These are phyloP conservation scores for Lathyrus aphaca DNA, from an alignment of 306 rosid genomes.

Conservation along the genomic window DNA sequence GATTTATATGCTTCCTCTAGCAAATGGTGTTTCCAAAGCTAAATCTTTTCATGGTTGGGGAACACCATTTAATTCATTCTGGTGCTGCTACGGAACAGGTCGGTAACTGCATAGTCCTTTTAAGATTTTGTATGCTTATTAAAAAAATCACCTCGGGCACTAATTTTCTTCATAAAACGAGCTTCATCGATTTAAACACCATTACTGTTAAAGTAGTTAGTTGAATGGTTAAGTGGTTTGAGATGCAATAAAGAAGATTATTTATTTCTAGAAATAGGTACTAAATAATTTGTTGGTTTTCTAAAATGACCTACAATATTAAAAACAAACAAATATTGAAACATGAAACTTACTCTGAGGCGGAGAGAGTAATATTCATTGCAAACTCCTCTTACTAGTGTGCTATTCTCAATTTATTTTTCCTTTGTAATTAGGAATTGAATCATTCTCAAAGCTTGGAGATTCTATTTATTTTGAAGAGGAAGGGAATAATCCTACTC, in stretches of 20 bases:
- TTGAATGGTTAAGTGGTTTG: background rate
- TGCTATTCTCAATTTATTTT: constrained; percentile 2
- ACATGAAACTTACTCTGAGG: background rate
- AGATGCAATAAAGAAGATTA: background rate
- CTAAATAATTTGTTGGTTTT: background rate
- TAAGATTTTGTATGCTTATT: too few species aligned
- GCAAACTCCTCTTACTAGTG: background rate
- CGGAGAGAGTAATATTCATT: constrained; percentile 9
- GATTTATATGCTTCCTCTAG: constrained; percentile 90
- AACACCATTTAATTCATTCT: constrained; percentile 55
- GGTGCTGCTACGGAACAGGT: constrained; percentile 99
- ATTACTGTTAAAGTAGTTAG: background rate
- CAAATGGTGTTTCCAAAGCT: constrained; percentile 74
- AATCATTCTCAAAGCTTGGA: constrained; percentile 88
- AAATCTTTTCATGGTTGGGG: constrained; percentile 71
- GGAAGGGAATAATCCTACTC: constrained; percentile 53
- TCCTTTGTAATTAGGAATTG: constrained; percentile 56
- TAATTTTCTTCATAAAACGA: too few species aligned
- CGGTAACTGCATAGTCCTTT: too few species aligned
- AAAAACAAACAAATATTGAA: background rate
- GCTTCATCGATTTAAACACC: too few species aligned
- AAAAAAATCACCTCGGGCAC: too few species aligned
- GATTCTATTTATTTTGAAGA: constrained; percentile 95
- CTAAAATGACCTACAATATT: background rate
- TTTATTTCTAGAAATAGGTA: too few species aligned